Base-by-base conservation (phyloP, 148 eudicot genomes). In the Chenopodium berlandieri region DNA sequence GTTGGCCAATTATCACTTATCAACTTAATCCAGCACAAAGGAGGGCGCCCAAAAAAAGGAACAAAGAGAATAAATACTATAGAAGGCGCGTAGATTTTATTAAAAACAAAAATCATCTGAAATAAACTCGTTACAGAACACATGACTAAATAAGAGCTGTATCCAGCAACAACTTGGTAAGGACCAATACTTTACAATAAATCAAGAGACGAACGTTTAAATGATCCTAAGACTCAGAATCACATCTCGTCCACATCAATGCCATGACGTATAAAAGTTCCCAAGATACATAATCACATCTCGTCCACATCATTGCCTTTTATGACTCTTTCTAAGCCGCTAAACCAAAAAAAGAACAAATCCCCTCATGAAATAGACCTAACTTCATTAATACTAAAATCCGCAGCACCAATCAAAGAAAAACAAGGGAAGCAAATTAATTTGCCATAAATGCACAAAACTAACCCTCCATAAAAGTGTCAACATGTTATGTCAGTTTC, bases 361-460 rank as follows among this genome's bases (percentile, higher is more conserved):
- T 17, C 17, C 17, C 62, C n/a, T 56, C 62, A 3, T 56, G 62
- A 56, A 14, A 13, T 17, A 14, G 7, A 56, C 62, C 17, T 14
- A 56, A 62, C 66, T 62, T 62, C 66, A 62, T 58, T 58, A 58
- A 58, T 58, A 50, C 14, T 25, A 65, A 11, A 65, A 23, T 11
- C 10, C 14, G 3, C 9, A n/a, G 37, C 71, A 67, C 71, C 30
- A 67, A 67, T 11, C 71, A 67, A 37, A 37, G 12, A 1, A 67
- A 66, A 23, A 25, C 30, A 67, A 67, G 75, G 62, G 5, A 62
- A 62, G 23, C 66, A 62, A 22, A 62, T 20, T 40, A 12, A 48
- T 27, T 67, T 20, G 50, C 37, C n/a, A 71, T 79, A 71, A 80
- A 73, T 62, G 56, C 63, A 46, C 62, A 25, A 62, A 80, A 63